phyloP scores from a whole-genome alignment of 148 eudicot genomes.

The Salicornia ramosissima region DNA sequence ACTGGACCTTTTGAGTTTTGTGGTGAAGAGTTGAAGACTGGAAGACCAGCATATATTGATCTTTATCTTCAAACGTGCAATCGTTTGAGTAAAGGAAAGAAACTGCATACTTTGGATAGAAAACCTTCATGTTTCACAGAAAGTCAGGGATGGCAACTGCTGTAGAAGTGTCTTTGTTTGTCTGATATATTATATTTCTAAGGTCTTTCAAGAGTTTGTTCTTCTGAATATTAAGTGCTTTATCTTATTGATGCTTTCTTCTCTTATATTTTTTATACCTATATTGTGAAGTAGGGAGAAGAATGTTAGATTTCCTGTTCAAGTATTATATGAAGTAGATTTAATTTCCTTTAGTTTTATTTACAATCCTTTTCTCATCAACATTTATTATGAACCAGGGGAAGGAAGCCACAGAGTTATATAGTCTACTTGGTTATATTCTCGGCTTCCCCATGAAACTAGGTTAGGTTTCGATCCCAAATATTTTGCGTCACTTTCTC shows the following conservation, averaged over 20 bases:
- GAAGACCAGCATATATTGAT: background rate
- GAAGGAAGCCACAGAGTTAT: background rate
- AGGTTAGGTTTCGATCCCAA: constrained; percentile 2
- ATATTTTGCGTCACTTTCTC: background rate
- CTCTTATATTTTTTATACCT: background rate
- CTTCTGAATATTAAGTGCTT: background rate
- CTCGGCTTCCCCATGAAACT: constrained; percentile 3
- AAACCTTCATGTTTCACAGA: background rate
- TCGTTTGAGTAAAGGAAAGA: background rate
- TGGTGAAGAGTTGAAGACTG: too few species aligned
- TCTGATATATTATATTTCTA: background rate
- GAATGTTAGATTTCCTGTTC: background rate
- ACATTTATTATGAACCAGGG: constrained; percentile 3
- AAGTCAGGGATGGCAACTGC: background rate
- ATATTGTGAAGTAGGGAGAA: background rate
- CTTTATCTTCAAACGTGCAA: background rate
- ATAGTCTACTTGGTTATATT: constrained; percentile 6
- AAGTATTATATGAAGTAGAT: background rate
- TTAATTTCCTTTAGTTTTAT: background rate
- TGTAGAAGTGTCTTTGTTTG: background rate
- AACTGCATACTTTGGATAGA: background rate
- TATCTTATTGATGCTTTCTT: background rate
- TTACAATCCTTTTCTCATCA: background rate
- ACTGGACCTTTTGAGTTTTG: background rate
- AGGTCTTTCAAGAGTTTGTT: too few species aligned